phyloP scores from a whole-genome alignment of 345 rosid genomes.

The Fremontodendron californicum region DNA sequence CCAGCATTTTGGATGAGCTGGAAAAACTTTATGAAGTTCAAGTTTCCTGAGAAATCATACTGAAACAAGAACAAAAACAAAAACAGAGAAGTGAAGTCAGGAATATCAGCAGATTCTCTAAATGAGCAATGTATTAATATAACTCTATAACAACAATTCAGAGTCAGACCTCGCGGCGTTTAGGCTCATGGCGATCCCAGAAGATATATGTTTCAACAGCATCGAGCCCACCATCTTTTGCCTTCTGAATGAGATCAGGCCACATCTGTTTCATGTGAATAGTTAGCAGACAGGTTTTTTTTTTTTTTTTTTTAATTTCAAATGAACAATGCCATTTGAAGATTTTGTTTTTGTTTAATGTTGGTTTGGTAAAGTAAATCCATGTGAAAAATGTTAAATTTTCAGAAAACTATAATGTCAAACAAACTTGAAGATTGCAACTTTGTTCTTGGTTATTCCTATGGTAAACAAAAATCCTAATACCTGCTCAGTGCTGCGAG shows the following conservation, averaged over 20 bases:
- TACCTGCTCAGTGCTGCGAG: constrained; percentile 4
- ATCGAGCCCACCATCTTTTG: constrained; percentile 64
- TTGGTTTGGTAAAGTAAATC: too few species aligned
- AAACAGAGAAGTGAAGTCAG: neutral
- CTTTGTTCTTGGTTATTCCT: too few species aligned
- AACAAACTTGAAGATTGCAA: too few species aligned
- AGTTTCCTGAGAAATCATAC: constrained; percentile 48
- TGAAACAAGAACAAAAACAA: neutral
- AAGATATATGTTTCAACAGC: constrained; percentile 65
- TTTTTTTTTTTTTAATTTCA: neutral
- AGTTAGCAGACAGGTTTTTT: neutral
- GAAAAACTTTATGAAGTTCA: constrained; percentile 53
- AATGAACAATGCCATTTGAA: neutral
- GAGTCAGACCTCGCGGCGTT: constrained; percentile 40
- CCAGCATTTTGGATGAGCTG: constrained; percentile 49
- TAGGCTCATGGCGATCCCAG: constrained; percentile 64
- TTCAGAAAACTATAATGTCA: too few species aligned
- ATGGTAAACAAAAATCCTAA: neutral
- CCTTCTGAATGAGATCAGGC: constrained; percentile 54
- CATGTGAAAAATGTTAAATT: too few species aligned
- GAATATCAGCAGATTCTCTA: neutral
- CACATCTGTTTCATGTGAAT: constrained; percentile 49
- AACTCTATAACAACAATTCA: constrained; percentile 10
- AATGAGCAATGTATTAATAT: neutral
- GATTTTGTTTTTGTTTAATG: neutral